Evolutionary conservation across 768 basidiomycete species (phyloP), one percentile per base, ranked within the genome.

Genomic region (Tylopilus vinaceipallidus): DNA sequence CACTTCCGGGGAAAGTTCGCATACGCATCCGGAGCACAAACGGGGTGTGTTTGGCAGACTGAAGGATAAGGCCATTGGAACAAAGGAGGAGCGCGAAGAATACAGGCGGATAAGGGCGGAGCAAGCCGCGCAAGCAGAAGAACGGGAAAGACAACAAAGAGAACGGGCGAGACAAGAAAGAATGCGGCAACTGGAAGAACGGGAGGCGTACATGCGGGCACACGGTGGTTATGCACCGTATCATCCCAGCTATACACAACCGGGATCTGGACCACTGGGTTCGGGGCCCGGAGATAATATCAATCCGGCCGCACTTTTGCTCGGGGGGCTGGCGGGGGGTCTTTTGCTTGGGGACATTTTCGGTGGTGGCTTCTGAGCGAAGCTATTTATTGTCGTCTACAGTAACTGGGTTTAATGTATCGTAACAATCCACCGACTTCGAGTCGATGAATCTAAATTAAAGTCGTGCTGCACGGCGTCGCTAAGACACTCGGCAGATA

Each of bases 41-140:
- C 70, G 78, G 23, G 79, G 84, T 0, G 71, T 86, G 53, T 73
- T 88, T 54, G 77, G 74, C 2, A 82, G 75, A 57, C 50, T 87
- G 55, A 86, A 83, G 59, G 83, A 86, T 57, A 83, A 80, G 59
- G 72, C 80, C 0, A 77, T 81, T 12, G 80, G 81, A 1, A 84
- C 82, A 3, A 82, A 80, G 62, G 83, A 84, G 56, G 83, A 85
- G 63, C 71, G 83, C 6, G 78, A 82, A 59, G 71, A 73, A 37
- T 66, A 70, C 23, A 71, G 55, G 56, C 65, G 59, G 16, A 60
- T 69, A 40, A 58, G 60, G 47, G 65, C 63, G 6, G 64, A 70
- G 58, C 68, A 69, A 44, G 44, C 59, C 34, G 63, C 54, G n/a
- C 62, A 35, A 6, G 58, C 43, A 3, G 57, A 63, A 20, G 63